phyloP scores from a whole-genome alignment of 2,329 filamentous ascomycete species.

The Trichophyton verrucosum region DNA sequence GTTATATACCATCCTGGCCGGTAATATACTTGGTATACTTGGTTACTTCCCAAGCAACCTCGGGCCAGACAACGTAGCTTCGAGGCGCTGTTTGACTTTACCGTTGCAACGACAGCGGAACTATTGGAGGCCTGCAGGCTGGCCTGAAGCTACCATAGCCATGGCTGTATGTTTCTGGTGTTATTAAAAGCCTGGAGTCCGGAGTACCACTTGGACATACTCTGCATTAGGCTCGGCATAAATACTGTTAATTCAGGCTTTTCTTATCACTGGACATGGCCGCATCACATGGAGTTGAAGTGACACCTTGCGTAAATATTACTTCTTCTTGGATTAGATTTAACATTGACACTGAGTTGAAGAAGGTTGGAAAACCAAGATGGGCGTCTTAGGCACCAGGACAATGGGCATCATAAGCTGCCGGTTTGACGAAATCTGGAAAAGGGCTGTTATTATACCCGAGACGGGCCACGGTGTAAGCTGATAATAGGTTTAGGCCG shows the following conservation, averaged over 20 bases:
- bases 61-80: not conserved
- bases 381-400: not conserved
- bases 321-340: not conserved
- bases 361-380: not conserved
- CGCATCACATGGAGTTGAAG: not conserved
- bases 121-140: not conserved
- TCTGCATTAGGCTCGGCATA: not conserved
- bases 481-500: not conserved
- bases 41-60: not conserved
- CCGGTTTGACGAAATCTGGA: slow-evolving; percentile 3
- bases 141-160: not conserved
- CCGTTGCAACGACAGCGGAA: not conserved
- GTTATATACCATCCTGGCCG: not conserved
- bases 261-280: not conserved
- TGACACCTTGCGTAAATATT: not conserved
- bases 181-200: not conserved
- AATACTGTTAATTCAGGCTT: not conserved
- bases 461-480: not conserved
- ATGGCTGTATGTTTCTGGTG: not conserved
- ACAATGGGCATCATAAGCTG: slow-evolving; percentile 4
- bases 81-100: not conserved
- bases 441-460: slow-evolving; percentile 7
- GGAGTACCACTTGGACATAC: not conserved
- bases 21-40: no score
- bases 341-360: not conserved